Conservation (phyloP, 225 moss, liverwort and hornwort species). For the Polytrichum formosum region DNA sequence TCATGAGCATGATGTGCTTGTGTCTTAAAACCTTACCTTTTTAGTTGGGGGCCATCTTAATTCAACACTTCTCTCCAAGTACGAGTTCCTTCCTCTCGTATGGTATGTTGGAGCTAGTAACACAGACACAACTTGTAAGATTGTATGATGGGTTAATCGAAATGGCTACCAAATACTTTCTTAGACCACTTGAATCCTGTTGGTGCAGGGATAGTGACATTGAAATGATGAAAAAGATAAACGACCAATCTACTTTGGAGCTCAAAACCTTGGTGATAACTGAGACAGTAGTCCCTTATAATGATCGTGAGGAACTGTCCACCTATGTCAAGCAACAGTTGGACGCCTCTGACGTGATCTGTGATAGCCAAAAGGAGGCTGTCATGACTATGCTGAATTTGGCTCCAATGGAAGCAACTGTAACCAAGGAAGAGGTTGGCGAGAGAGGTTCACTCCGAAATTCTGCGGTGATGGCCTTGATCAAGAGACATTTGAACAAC, state of each 20-base stretch:
- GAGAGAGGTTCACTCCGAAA: slow-evolving; percentile 70
- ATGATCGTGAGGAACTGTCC: slow-evolving; percentile 58
- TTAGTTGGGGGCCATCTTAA: neutral
- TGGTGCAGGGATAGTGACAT: slow-evolving; percentile 54
- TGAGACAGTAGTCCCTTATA: slow-evolving; percentile 83
- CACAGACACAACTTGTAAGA: neutral
- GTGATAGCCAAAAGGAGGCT: slow-evolving; percentile 51
- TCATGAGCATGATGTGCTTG: too few species aligned
- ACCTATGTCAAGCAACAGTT: slow-evolving; percentile 70
- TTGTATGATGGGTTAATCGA: neutral
- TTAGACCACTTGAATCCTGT: too few species aligned
- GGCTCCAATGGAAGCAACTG: slow-evolving; percentile 64
- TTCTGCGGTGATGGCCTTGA: slow-evolving; percentile 65
- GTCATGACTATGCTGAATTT: slow-evolving; percentile 75
- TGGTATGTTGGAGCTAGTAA: neutral
- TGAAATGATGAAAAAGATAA: slow-evolving; percentile 63
- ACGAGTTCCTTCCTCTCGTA: neutral
- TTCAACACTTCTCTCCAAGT: neutral
- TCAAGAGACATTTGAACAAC: slow-evolving; percentile 61
- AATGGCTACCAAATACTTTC: neutral
- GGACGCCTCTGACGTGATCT: slow-evolving; percentile 71
- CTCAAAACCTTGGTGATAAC: slow-evolving; percentile 76
- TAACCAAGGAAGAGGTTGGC: slow-evolving; percentile 73
- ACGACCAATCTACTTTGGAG: slow-evolving; percentile 67
- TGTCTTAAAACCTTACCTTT: too few species aligned